These are phyloP conservation scores for Lasiodiplodia sp. DNA, from an alignment of 2,329 filamentous ascomycete genomes.

Conservation along the genomic window DNA sequence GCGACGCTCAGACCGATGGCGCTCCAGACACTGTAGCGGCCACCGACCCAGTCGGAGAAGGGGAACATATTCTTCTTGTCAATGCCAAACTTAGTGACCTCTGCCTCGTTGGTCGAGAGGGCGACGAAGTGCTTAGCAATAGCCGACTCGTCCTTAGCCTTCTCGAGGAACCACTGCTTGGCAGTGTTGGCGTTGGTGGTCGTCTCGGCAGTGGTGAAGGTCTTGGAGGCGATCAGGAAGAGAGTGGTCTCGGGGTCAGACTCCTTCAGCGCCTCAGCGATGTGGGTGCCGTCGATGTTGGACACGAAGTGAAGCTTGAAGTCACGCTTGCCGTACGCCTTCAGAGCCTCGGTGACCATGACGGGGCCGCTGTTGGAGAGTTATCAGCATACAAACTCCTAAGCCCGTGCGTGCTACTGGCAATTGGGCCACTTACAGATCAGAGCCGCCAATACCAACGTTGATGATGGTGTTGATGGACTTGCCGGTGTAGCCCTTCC, in stretches of 20 bases:
- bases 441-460: slow-evolving; percentile 96
- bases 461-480: slow-evolving; percentile 96
- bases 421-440: slow-evolving; percentile 73
- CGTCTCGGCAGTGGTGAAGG: slow-evolving; percentile 98
- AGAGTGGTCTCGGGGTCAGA: slow-evolving; percentile 98
- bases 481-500: slow-evolving; percentile 98
- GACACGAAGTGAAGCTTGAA: slow-evolving; percentile 97
- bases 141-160: slow-evolving; percentile 72
- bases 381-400: not conserved
- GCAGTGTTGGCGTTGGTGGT: slow-evolving; percentile 96
- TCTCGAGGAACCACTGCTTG: slow-evolving; percentile 95
- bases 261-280: slow-evolving; percentile 86
- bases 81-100: slow-evolving; percentile 98
- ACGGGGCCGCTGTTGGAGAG: slow-evolving; percentile 76
- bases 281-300: slow-evolving; percentile 99
- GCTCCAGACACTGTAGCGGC: slow-evolving; percentile 98
- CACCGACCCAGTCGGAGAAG: slow-evolving; percentile 98
- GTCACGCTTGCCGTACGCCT: slow-evolving; percentile 86
- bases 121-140: slow-evolving; percentile 99
- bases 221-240: slow-evolving; percentile 98
- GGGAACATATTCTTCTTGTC: slow-evolving; percentile 99
- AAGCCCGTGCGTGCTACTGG: too few relatives aligned
- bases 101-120: slow-evolving; percentile 91
- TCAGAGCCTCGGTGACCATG: slow-evolving; percentile 98
- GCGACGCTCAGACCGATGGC: slow-evolving; percentile 95